Percentiles rank a stretch among this genome's conserved stretches.
Evolutionary conservation across 306 rosid species (phyloP).

Genomic region (Oemleria cerasiformis): DNA sequence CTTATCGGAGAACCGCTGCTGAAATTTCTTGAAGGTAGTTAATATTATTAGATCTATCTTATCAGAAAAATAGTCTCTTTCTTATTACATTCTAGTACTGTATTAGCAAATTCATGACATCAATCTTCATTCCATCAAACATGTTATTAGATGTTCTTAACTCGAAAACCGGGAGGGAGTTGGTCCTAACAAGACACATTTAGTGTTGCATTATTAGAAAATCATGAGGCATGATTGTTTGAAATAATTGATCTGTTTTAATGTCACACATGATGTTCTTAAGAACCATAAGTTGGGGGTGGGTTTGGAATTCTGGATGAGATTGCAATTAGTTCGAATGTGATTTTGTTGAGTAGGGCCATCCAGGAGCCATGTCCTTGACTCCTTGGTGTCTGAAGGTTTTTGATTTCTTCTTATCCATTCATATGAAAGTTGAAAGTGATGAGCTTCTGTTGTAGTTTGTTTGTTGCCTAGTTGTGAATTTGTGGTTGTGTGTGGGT

Average conservation of each 20-base stretch:
- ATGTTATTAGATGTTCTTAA: background rate
- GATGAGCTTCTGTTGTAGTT: background rate
- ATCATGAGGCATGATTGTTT: background rate
- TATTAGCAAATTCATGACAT: conserved; percentile 8
- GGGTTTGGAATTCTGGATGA: background rate
- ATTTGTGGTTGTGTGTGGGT: background rate
- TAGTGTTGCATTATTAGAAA: background rate
- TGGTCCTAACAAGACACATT: background rate
- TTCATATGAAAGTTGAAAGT: background rate
- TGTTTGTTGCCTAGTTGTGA: conserved; percentile 12
- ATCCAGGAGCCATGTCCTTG: too few relatives aligned
- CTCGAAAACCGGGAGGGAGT: background rate
- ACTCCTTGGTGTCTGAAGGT: conserved; percentile 1
- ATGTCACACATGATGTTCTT: too few relatives aligned
- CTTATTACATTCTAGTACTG: background rate
- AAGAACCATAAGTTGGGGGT: conserved; percentile 13
- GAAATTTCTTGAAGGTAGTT: conserved; percentile 14
- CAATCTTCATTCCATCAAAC: background rate
- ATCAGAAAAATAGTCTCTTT: conserved; percentile 2
- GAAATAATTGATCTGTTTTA: background rate
- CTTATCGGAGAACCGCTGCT: background rate
- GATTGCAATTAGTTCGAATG: conserved; percentile 12
- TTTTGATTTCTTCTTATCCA: conserved; percentile 12
- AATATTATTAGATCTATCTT: conserved; percentile 4
- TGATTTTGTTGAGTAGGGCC: background rate